phyloP scores from a whole-genome alignment of 805 yeast genomes.

The Ascoidea tarda region DNA sequence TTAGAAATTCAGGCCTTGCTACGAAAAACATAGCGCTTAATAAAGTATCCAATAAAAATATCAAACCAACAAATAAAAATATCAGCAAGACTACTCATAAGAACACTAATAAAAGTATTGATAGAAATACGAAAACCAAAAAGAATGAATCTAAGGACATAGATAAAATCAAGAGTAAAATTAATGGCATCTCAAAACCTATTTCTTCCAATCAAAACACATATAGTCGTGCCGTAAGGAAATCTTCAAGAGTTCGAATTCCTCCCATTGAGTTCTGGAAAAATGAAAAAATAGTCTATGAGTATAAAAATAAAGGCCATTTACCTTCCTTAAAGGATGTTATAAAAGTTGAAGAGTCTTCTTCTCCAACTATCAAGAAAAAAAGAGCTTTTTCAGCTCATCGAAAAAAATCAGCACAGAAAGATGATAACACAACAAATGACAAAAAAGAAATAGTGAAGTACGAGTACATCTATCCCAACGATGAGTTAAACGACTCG shows the following conservation, averaged over 20 bases:
- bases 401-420: constrained; percentile 5
- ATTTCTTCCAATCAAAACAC: constrained; percentile 15
- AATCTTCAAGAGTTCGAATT: constrained; percentile 52
- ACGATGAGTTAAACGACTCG: constrained; percentile 13
- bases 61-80: neutral
- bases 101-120: constrained; percentile 7
- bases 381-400: neutral
- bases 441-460: constrained; percentile 10
- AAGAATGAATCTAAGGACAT: constrained; percentile 5
- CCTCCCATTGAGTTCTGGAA: constrained; percentile 78
- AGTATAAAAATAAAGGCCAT: constrained; percentile 22
- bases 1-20: constrained; percentile 7
- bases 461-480: neutral
- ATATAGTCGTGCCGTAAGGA: constrained; percentile 21
- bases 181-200: constrained; percentile 1
- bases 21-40: constrained; percentile 6
- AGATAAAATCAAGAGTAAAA: constrained; percentile 3
- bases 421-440: constrained; percentile 5
- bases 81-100: constrained; percentile 6
- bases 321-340: constrained; percentile 47
- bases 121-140: constrained; percentile 1
- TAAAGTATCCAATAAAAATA: constrained; percentile 4
- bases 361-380: neutral
- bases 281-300: constrained; percentile 60
- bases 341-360: constrained; percentile 23